Conservation (phyloP, 495 filamentous ascomycete genomes). For the Penicillium canariense region DNA sequence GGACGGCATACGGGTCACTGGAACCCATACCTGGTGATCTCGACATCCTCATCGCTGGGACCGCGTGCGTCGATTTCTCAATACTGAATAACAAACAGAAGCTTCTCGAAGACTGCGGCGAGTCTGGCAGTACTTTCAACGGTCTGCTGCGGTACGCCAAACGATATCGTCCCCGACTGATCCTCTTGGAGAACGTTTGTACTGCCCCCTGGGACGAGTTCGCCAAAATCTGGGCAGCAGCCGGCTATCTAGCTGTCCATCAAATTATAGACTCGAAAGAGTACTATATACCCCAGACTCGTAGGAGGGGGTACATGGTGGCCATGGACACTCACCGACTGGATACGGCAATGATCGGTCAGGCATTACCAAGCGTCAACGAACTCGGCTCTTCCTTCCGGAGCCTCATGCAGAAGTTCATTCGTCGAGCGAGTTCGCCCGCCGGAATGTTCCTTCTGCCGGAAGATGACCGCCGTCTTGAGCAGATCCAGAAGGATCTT, state of each 20-base stretch:
- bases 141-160: conserved; percentile 58
- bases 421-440: conserved; percentile 60
- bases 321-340: conserved; percentile 50
- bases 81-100: conserved; percentile 38
- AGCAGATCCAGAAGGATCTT: conserved; percentile 46
- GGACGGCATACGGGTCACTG: conserved; percentile 67
- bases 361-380: conserved; percentile 29
- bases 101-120: conserved; percentile 52
- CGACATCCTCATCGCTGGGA: conserved; percentile 73
- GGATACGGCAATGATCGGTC: conserved; percentile 9
- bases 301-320: conserved; percentile 69
- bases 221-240: conserved; percentile 42
- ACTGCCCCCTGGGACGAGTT: conserved; percentile 63
- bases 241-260: conserved; percentile 54
- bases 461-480: conserved; percentile 55
- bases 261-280: conserved; percentile 64
- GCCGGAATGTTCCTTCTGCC: conserved; percentile 60
- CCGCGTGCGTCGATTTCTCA: conserved; percentile 74
- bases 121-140: conserved; percentile 69
- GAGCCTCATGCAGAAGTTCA: conserved; percentile 40
- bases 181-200: conserved; percentile 75
- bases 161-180: conserved; percentile 55
- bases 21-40: conserved; percentile 55
- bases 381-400: not conserved
- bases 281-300: conserved; percentile 78